Evolutionary conservation across 768 basidiomycete species (phyloP), one percentile per base, ranked within the genome.

Genomic region (Suillus alpinus): DNA sequence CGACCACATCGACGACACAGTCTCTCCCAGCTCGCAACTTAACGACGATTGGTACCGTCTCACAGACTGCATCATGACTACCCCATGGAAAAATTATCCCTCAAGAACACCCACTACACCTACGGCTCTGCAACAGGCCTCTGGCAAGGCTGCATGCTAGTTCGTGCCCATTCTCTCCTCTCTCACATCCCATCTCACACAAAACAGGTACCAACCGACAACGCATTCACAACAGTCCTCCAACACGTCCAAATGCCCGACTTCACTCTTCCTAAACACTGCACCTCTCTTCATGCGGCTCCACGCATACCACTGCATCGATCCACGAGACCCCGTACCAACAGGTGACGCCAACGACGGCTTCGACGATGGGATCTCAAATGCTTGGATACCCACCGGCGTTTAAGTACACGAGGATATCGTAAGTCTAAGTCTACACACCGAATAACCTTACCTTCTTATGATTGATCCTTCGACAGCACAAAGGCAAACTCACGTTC

Each of bases 71-170:
- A 74, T 66, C n/a, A n/a, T n/a, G n/a, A n/a, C 36, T 73, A 82
- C 56, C 65, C 80, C 16, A 76, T 71, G 57, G 62, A 60, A 2
- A 52, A 62, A 31, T 46, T 68, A 8, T 71, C 72, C 0, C 66
- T 73, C 34, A 69, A 74, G 57, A 73, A 73, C 16, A 64, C 61
- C 9, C 73, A 75, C 23, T 86, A 84, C 68, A 77, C 77, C 3
- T 79, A 78, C 0, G 88, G 88, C 6, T 67, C 76, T 2, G 73
- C 88, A 65, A 71, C 69, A 23, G 88, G 88, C 3, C 73, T 81
- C 6, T 89, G 84, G 86, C 80, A 86, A 61, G 89, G 89, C 4
- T 76, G 83, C 20, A 78, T 87, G 70, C 73, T 85, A 58, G 87
- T 89, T 57, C 61, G 86, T 81, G 6, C 23, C 41, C 0, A n/a